Conservation (phyloP, 257 asterid genomes). For the Penstemon barbatus region DNA sequence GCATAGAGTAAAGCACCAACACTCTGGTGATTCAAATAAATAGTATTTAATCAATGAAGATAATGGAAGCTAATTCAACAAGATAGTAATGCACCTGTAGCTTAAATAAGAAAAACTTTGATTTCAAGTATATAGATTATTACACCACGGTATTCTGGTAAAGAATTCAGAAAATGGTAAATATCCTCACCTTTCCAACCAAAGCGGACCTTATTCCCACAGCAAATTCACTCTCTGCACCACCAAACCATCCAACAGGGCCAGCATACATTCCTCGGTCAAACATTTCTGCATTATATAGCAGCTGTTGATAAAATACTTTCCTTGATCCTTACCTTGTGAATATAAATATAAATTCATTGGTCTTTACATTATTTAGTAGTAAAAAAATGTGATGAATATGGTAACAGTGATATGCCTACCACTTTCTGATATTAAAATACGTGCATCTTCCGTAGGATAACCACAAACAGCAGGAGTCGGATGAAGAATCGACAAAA, state of each 20-base stretch:
- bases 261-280: conserved; percentile 99
- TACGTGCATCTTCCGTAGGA: conserved; percentile 85
- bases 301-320: background rate
- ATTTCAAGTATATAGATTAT: conserved; percentile 4
- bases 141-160: background rate
- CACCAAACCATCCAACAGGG: conserved; percentile 98
- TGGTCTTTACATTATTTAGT: no score
- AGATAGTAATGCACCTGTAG: background rate
- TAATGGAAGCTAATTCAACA: background rate
- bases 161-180: background rate
- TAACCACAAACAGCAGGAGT: conserved; percentile 99
- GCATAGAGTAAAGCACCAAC: conserved; percentile 82
- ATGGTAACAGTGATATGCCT: conserved; percentile 10
- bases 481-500: conserved; percentile 90
- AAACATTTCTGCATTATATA: conserved; percentile 65
- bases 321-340: background rate
- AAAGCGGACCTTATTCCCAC: conserved; percentile 99
- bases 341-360: no score
- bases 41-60: conserved; percentile 14
- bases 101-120: background rate
- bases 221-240: conserved; percentile 92
- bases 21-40: conserved; percentile 45
- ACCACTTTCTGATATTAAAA: conserved; percentile 82
- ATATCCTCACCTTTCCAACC: conserved; percentile 71
- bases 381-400: background rate